Evolutionary conservation across 108 stramenopile species (phyloP).

Genomic region (Discostella pseudostelligera): DNA sequence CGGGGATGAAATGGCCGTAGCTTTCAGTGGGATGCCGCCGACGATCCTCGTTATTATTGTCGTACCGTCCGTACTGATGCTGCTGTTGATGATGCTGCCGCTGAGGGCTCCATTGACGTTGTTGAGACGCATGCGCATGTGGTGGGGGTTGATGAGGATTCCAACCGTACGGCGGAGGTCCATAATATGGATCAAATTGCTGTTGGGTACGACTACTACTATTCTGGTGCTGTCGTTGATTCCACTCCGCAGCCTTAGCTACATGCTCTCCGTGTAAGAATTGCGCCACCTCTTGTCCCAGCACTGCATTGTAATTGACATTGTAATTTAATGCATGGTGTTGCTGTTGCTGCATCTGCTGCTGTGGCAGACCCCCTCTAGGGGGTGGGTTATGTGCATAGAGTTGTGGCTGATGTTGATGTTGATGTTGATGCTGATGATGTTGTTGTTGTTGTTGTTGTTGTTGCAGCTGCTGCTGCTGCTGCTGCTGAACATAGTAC

Average conservation of each 20-base stretch:
- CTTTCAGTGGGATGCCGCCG: not conserved
- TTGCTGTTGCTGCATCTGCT: not conserved
- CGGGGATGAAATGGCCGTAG: not conserved
- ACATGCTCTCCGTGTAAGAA: slow-evolving; percentile 37
- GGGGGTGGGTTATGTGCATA: not conserved
- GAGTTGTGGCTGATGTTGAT: slow-evolving; percentile 15
- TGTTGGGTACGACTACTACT: not conserved
- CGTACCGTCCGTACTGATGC: slow-evolving; percentile 6
- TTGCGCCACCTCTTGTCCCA: slow-evolving; percentile 33
- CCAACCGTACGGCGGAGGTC: slow-evolving; percentile 3
- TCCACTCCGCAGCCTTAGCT: slow-evolving; percentile 13
- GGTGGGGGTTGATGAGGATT: slow-evolving; percentile 1
- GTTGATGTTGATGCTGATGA: slow-evolving; percentile 23
- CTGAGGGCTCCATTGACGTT: slow-evolving; percentile 7
- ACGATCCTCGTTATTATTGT: not conserved
- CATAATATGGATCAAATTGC: not conserved
- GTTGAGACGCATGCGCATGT: slow-evolving; percentile 10
- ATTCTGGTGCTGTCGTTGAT: slow-evolving; percentile 1
- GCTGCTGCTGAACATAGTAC: slow-evolving; percentile 18
- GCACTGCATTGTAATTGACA: slow-evolving; percentile 22
- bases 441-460: slow-evolving; percentile 24
- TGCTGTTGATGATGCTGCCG: slow-evolving; percentile 26
- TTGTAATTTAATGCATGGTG: slow-evolving; percentile 2
- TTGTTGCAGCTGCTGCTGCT: slow-evolving; percentile 20
- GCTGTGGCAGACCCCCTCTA: not conserved